phyloP scores from a whole-genome alignment of 2,329 filamentous ascomycete genomes.

The Aspergillus aculeatus region DNA sequence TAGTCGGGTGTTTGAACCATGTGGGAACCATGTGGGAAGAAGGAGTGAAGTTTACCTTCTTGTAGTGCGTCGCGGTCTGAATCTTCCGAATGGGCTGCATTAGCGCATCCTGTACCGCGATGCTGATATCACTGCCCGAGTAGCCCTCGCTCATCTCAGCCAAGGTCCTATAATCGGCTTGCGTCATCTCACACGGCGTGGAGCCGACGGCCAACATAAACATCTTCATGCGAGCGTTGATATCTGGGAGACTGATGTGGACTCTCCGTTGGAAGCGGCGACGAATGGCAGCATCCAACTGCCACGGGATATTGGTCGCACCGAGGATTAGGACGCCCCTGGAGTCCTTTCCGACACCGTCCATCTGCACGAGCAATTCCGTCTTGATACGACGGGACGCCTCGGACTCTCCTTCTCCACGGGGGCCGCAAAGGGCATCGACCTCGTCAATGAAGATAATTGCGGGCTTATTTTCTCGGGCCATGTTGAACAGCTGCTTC shows the following conservation, averaged over 20 bases:
- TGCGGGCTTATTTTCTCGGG: conserved; percentile 93
- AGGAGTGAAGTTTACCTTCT: conserved; percentile 61
- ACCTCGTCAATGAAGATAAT: conserved; percentile 99
- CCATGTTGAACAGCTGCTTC: conserved; percentile 96
- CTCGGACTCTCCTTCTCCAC: conserved; percentile 94
- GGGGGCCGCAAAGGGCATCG: conserved; percentile 89
- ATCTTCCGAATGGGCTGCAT: conserved; percentile 98
- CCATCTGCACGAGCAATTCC: conserved; percentile 97
- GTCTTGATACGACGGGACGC: conserved; percentile 97
- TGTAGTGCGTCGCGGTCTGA: conserved; percentile 96
- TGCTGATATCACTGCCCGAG: conserved; percentile 92
- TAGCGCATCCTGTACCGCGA: conserved; percentile 90
- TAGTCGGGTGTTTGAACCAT: conserved; percentile 2
- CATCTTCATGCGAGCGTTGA: conserved; percentile 85
- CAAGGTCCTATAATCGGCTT: conserved; percentile 75
- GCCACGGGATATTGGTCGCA: conserved; percentile 98
- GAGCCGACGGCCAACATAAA: conserved; percentile 93
- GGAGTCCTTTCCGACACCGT: conserved; percentile 94
- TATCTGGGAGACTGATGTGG: conserved; percentile 89
- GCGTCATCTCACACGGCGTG: conserved; percentile 80
- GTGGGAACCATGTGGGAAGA: too few relatives aligned
- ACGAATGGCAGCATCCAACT: conserved; percentile 92
- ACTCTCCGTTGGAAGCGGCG: conserved; percentile 94
- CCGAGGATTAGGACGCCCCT: conserved; percentile 91
- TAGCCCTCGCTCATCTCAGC: conserved; percentile 87